Percentiles rank a stretch among this genome's conserved stretches.
phyloP scores from a whole-genome alignment of 306 rosid genomes.

The Echinosophora koreensis region DNA sequence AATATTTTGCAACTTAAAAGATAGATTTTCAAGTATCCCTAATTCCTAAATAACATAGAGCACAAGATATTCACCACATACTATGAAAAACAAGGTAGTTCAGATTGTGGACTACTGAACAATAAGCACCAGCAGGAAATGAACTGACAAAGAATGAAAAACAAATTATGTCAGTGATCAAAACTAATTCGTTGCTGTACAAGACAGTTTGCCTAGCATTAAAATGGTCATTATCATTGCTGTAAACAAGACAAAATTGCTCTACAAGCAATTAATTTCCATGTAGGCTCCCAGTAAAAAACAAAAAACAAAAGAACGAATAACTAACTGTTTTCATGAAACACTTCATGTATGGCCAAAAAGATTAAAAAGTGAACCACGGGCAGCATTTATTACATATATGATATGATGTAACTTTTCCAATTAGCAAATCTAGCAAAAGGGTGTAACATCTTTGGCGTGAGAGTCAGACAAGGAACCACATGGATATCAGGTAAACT shows the following conservation, averaged over 20 bases:
- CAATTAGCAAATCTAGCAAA: background rate
- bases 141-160: background rate
- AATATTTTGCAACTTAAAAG: slow-evolving; percentile 1
- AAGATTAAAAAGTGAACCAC: background rate
- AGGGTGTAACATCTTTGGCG: background rate
- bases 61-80: slow-evolving; percentile 2
- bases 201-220: background rate
- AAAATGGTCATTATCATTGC: slow-evolving; percentile 4
- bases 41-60: background rate
- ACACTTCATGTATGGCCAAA: background rate
- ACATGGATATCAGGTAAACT: background rate
- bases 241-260: slow-evolving; percentile 5
- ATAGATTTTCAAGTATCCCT: background rate
- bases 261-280: slow-evolving; percentile 15
- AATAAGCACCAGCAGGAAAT: slow-evolving; percentile 5
- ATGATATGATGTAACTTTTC: slow-evolving; percentile 14
- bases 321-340: background rate
- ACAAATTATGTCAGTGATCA: background rate
- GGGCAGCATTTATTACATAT: background rate
- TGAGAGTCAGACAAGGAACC: slow-evolving; percentile 5
- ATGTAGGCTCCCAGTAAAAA: slow-evolving; percentile 6
- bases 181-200: background rate
- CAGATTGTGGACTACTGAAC: slow-evolving; percentile 1
- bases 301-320: slow-evolving; percentile 19
- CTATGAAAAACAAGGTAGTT: slow-evolving; percentile 12